Percentiles rank a stretch among this genome's conserved stretches.
phyloP scores from a whole-genome alignment of 371 early-diverging fungal genomes.

The Mucor sp. region DNA sequence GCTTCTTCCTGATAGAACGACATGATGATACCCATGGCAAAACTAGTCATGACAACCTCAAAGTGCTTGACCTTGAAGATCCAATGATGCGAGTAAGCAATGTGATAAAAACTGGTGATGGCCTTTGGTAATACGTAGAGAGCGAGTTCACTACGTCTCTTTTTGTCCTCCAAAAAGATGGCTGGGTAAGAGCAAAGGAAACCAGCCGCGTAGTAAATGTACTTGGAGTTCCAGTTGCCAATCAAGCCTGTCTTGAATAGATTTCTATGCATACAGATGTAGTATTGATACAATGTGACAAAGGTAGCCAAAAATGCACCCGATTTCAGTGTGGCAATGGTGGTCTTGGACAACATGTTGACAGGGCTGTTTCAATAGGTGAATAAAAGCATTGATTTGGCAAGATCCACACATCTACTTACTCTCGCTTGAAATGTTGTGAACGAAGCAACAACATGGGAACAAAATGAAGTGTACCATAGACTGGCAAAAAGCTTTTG shows the following conservation, averaged over 20 bases:
- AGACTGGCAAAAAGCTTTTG: slow-evolving; percentile 64
- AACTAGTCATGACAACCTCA: slow-evolving; percentile 56
- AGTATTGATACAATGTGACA: slow-evolving; percentile 60
- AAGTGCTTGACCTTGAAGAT: slow-evolving; percentile 60
- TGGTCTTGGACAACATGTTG: slow-evolving; percentile 48
- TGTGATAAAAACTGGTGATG: slow-evolving; percentile 56
- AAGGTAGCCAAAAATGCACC: slow-evolving; percentile 66
- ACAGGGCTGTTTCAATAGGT: slow-evolving; percentile 38
- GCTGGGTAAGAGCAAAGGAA: slow-evolving; percentile 54
- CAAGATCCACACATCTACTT: slow-evolving; percentile 20
- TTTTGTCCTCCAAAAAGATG: slow-evolving; percentile 72
- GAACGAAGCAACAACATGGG: slow-evolving; percentile 65
- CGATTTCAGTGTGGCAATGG: slow-evolving; percentile 59
- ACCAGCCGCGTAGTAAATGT: slow-evolving; percentile 66
- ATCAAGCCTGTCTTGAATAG: slow-evolving; percentile 43
- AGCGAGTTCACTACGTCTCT: slow-evolving; percentile 68
- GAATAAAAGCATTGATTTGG: neutral
- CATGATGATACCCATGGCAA: slow-evolving; percentile 59
- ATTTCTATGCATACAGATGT: slow-evolving; percentile 65
- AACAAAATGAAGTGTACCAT: slow-evolving; percentile 73
- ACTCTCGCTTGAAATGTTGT: slow-evolving; percentile 58
- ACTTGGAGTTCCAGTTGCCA: slow-evolving; percentile 52
- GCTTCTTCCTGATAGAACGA: slow-evolving; percentile 68
- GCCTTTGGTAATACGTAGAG: slow-evolving; percentile 73
- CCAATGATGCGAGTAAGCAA: slow-evolving; percentile 59